Evolutionary conservation across 129 eudicot species (phyloP).

Genomic region (Chrysanthemum seticuspe): DNA sequence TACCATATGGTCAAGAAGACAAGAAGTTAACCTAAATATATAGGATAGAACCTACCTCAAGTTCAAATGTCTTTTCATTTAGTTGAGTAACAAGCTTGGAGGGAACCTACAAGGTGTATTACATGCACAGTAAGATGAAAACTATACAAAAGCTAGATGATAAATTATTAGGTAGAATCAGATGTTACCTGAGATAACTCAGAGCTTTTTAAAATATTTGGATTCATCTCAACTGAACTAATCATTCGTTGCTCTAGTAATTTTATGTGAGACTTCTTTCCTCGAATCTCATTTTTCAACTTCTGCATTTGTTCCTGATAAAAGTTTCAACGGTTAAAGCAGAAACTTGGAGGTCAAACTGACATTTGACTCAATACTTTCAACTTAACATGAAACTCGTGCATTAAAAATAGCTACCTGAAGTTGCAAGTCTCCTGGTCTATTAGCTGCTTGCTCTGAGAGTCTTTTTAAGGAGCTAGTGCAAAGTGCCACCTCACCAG

Average conservation of each 20-base stretch:
- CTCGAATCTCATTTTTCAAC: constrained; percentile 64
- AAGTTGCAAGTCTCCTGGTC: constrained; percentile 52
- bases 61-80: constrained; percentile 74
- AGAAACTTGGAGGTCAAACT: constrained; percentile 10
- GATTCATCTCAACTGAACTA: constrained; percentile 55
- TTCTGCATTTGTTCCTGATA: constrained; percentile 59
- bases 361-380: constrained; percentile 13
- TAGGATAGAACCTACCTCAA: constrained; percentile 58
- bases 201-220: constrained; percentile 37
- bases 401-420: constrained; percentile 44
- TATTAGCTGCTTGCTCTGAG: constrained; percentile 62
- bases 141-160: neutral
- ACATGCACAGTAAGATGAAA: constrained; percentile 1
- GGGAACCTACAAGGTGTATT: constrained; percentile 44
- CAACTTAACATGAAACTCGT: neutral
- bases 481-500: constrained; percentile 83
- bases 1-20: constrained; percentile 13
- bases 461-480: constrained; percentile 76
- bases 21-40: constrained; percentile 7
- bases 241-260: constrained; percentile 76
- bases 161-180: constrained; percentile 4
- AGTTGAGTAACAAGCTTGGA: constrained; percentile 65
- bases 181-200: constrained; percentile 70
- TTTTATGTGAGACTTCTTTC: constrained; percentile 71
- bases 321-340: constrained; percentile 25